Evolutionary conservation across 2,329 filamentous ascomycete genomes (phyloP).

Genomic region (Epicoccum nigrum): DNA sequence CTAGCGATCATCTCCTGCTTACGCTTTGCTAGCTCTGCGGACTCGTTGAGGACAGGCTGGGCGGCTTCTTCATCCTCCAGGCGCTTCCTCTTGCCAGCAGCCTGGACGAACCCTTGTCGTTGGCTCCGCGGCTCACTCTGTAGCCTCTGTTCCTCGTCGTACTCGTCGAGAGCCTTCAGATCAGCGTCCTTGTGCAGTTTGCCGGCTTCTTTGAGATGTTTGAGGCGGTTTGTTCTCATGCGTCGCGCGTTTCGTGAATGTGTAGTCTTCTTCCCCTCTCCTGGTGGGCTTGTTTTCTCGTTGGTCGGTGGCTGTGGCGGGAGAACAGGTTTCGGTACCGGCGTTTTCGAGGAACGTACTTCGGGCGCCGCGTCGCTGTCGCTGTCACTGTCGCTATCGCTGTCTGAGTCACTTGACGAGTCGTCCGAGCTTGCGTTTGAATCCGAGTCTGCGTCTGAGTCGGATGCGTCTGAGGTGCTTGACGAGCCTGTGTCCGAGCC

Average conservation of each 20-base stretch:
- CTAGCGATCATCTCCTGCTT: conserved; percentile 33
- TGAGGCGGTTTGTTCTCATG: conserved; percentile 57
- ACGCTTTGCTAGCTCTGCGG: conserved; percentile 27
- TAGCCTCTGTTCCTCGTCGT: conserved; percentile 45
- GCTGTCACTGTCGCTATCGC: conserved; percentile 49
- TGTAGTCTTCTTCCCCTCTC: conserved; percentile 58
- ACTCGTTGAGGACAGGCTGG: conserved; percentile 11
- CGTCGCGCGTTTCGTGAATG: conserved; percentile 62
- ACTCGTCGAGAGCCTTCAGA: conserved; percentile 57
- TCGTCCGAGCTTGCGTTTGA: conserved; percentile 39
- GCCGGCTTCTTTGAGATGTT: conserved; percentile 60
- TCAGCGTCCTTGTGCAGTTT: conserved; percentile 59
- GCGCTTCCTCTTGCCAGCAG: conserved; percentile 32
- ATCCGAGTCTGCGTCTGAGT: conserved; percentile 36
- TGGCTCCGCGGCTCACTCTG: conserved; percentile 2
- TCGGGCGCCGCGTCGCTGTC: conserved; percentile 41
- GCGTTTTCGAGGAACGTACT: conserved; percentile 29
- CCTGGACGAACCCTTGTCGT: conserved; percentile 15
- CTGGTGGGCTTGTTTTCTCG: conserved; percentile 48
- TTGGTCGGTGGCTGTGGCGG: not conserved
- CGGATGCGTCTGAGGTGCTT: conserved; percentile 28
- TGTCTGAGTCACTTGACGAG: conserved; percentile 36
- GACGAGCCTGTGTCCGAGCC: conserved; percentile 30
- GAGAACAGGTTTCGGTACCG: conserved; percentile 3
- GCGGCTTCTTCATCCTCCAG: conserved; percentile 28